phyloP scores from a whole-genome alignment of 208 protist genomes.

The Wallacemonas sp. region DNA sequence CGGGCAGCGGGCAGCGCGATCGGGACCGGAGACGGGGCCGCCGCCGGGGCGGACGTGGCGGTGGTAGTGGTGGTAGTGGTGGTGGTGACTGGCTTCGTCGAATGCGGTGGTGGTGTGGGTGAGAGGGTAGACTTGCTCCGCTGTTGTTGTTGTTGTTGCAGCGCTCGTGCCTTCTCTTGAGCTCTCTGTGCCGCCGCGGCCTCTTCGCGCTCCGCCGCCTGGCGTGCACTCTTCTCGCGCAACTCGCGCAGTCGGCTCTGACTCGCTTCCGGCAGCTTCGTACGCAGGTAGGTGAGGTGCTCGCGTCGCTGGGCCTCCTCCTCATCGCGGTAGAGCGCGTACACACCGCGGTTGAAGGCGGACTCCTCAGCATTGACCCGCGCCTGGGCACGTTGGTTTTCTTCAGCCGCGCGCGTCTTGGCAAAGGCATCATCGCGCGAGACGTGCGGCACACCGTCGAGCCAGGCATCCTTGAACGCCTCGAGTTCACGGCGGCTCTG shows the following conservation, averaged over 20 bases:
- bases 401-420: conserved; percentile 16
- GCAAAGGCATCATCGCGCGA: conserved; percentile 19
- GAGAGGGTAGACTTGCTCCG: neutral
- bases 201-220: no score
- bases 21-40: neutral
- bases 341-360: conserved; percentile 14
- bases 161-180: no score
- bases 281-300: conserved; percentile 21
- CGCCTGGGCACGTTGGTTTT: conserved; percentile 5
- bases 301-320: conserved; percentile 23
- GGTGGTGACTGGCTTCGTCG: neutral
- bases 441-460: conserved; percentile 23
- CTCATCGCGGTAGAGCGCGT: conserved; percentile 18
- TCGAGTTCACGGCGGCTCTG: conserved; percentile 7
- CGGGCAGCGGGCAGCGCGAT: conserved; percentile 17
- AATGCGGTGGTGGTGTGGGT: neutral
- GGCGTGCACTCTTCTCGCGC: conserved; percentile 9
- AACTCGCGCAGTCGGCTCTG: conserved; percentile 4
- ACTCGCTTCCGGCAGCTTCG: conserved; percentile 6
- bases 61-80: neutral
- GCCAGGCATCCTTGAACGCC: conserved; percentile 21
- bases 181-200: no score
- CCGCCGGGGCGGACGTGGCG: no score
- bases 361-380: neutral
- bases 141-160: no score